Evolutionary conservation across 352 stramenopile genomes (phyloP).

Genomic region (Saprolegnia parasitica): DNA sequence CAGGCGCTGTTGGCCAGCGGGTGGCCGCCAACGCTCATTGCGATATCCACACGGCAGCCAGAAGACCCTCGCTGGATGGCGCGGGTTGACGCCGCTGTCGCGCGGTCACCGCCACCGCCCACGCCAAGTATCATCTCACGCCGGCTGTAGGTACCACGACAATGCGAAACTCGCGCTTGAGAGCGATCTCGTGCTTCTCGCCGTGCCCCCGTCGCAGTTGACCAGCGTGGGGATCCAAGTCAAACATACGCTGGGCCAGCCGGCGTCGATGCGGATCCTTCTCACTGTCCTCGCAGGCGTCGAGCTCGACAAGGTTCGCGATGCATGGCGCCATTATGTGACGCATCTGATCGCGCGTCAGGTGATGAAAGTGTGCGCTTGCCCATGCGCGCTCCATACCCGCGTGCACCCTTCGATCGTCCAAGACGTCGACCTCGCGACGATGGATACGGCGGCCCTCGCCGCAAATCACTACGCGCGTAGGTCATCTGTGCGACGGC

Average conservation of each 20-base stretch:
- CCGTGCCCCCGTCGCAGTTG: conserved; percentile 60
- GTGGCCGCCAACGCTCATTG: conserved; percentile 38
- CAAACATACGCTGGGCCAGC: conserved; percentile 43
- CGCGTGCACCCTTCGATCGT: not conserved
- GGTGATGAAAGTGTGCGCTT: conserved; percentile 23
- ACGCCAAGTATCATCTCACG: not conserved
- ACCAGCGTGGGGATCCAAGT: conserved; percentile 66
- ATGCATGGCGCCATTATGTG: not conserved
- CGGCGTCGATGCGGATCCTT: conserved; percentile 34
- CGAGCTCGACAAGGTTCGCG: conserved; percentile 34
- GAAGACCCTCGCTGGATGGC: conserved; percentile 36
- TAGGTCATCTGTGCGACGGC: not conserved
- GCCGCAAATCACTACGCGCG: conserved; percentile 5
- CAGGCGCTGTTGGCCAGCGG: conserved; percentile 44
- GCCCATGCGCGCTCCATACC: not conserved
- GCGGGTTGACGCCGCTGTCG: not conserved
- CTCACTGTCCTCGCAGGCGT: conserved; percentile 48
- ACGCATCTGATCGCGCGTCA: not conserved
- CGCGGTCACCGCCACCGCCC: not conserved
- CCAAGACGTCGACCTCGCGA: no score
- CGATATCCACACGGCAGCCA: conserved; percentile 56
- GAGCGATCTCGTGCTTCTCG: conserved; percentile 56
- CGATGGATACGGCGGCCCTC: not conserved
- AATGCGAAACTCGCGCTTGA: conserved; percentile 50
- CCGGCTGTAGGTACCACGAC: conserved; percentile 57